Percentiles rank a stretch among this genome's conserved stretches.
phyloP scores from a whole-genome alignment of 1,284 basidiomycete genomes.

The Polyporus tsugae region DNA sequence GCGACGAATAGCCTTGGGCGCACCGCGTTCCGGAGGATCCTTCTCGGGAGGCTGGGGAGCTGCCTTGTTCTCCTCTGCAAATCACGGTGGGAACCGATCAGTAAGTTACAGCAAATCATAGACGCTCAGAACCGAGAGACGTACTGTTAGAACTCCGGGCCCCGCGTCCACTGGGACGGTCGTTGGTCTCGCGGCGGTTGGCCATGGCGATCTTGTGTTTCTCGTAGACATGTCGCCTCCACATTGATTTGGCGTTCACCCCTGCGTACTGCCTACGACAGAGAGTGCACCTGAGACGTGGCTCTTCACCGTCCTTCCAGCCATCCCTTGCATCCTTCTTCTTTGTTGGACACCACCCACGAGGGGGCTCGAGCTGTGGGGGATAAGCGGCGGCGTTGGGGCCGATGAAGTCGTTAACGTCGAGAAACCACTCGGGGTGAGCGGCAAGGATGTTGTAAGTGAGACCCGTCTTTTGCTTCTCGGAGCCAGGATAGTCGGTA shows the following conservation, averaged over 20 bases:
- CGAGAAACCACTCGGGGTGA: conserved; percentile 81
- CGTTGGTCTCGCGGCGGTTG: conserved; percentile 74
- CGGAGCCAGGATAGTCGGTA: conserved; percentile 64
- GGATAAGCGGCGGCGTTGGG: conserved; percentile 70
- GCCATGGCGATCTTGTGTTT: conserved; percentile 89
- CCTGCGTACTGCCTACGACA: conserved; percentile 82
- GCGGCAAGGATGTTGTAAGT: conserved; percentile 72
- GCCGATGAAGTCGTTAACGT: conserved; percentile 69
- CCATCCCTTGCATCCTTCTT: conserved; percentile 77
- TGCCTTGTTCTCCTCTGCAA: conserved; percentile 40
- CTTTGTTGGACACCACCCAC: conserved; percentile 85
- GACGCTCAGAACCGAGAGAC: conserved; percentile 35
- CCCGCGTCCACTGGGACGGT: conserved; percentile 62
- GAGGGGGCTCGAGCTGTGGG: conserved; percentile 75
- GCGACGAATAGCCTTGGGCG: conserved; percentile 15
- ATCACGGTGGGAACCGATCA: not conserved
- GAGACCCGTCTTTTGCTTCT: conserved; percentile 70
- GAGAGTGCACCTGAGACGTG: conserved; percentile 80
- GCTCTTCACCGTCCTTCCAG: conserved; percentile 81
- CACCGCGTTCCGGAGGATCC: conserved; percentile 12
- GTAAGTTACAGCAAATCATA: conserved; percentile 3
- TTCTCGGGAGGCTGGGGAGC: conserved; percentile 13
- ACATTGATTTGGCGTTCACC: conserved; percentile 88
- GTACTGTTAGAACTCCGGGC: conserved; percentile 71
- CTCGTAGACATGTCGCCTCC: conserved; percentile 84